Evolutionary conservation across 2,329 filamentous ascomycete species (phyloP).

Genomic region (Botryosphaeria dothidea): DNA sequence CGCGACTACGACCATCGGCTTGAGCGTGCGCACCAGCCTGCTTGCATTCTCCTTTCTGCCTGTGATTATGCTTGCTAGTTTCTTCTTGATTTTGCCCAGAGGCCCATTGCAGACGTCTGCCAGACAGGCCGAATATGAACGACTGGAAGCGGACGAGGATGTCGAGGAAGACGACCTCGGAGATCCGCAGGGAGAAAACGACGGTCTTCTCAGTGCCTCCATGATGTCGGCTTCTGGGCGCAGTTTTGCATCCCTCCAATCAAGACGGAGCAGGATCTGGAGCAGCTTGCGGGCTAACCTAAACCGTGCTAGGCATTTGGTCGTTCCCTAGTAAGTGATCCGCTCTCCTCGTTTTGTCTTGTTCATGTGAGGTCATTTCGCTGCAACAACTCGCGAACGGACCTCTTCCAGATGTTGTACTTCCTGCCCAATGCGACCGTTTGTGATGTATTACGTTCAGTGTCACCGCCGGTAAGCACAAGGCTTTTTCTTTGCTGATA

Average conservation of each 20-base stretch:
- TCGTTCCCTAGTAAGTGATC: slow-evolving; percentile 65
- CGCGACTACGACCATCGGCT: slow-evolving; percentile 75
- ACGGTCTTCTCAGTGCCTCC: slow-evolving; percentile 38
- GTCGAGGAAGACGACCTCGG: slow-evolving; percentile 34
- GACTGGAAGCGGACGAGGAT: slow-evolving; percentile 46
- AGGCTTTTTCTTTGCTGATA: neutral
- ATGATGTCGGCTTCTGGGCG: slow-evolving; percentile 33
- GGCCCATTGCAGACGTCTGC: slow-evolving; percentile 58
- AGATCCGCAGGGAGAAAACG: slow-evolving; percentile 25
- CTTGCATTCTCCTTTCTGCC: slow-evolving; percentile 79
- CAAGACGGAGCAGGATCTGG: slow-evolving; percentile 25
- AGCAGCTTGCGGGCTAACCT: slow-evolving; percentile 54
- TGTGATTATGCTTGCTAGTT: slow-evolving; percentile 78
- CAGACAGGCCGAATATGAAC: slow-evolving; percentile 55
- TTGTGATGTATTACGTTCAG: neutral
- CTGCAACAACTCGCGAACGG: neutral
- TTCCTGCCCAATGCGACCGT: neutral
- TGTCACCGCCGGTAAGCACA: neutral
- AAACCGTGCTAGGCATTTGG: slow-evolving; percentile 66
- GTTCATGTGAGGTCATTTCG: neutral
- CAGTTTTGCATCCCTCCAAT: slow-evolving; percentile 27
- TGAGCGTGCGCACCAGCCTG: slow-evolving; percentile 73
- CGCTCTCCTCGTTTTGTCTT: slow-evolving; percentile 14
- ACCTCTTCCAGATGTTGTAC: neutral
- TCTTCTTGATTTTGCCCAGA: slow-evolving; percentile 77